Base-by-base conservation (phyloP, 805 yeast species). In the Saccharomycopsis synnaedendra region DNA sequence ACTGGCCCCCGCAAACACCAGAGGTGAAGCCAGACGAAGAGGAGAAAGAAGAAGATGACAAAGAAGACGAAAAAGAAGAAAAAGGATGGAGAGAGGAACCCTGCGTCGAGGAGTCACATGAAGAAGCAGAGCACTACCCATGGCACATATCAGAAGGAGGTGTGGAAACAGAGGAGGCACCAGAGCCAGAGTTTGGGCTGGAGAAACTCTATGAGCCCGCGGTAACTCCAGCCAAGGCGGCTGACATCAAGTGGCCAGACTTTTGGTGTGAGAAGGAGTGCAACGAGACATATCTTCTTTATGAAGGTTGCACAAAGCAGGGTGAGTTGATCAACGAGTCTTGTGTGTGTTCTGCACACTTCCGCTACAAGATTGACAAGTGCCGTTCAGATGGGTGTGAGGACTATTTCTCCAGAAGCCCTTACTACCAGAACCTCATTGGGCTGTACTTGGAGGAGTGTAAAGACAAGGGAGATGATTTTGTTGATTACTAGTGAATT, bases 181-280 rank as follows among this genome's bases (percentile, higher is more conserved):
- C 10, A 34, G n/a, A 11, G 19, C 11, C 9, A 10, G 41, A 11
- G 11, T 19, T 8, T 39, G 41, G 28, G 2, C 11, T 19, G 28
- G 41, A 39, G 28, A 8, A 8, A 9, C 11, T 19, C 9, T 39
- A 8, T 9, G 41, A 39, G 28, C 19, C 28, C 2, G 41, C 28
- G 8, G 41, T 8, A 39, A 19, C 28, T 11, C 9, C 41, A 39
- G 19, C 19, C 19, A 19, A 19, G 19, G 19, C 19, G 19, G 19
- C 19, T 19, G 19, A 19, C 19, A 50, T 48, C 31, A 44, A 52
- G 35, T 52, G 55, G 55, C 55, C 55, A 27, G 49, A 52, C 33
- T 36, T 42, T 5, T 52, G 55, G 55, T 52, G 55, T 41, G 53
- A 52, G 29, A 52, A 52, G 37, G 51, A 52, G 34, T 52, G 55